These are phyloP conservation scores for Penicillium coprophilum DNA, from an alignment of 495 filamentous ascomycete genomes.

Conservation along the genomic window DNA sequence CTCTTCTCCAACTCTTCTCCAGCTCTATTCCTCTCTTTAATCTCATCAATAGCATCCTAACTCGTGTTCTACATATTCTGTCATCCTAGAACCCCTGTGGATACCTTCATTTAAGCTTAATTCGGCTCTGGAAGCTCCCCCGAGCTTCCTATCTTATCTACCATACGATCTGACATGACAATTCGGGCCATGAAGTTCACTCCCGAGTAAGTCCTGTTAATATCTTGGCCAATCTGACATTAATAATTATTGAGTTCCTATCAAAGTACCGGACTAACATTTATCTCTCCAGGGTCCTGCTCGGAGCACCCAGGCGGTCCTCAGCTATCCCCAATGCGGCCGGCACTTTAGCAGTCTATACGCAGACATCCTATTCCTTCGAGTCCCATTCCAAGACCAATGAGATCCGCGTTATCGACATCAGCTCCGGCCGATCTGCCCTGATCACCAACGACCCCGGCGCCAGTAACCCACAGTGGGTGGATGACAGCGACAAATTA, in stretches of 20 bases:
- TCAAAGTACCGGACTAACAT: conserved; percentile 12
- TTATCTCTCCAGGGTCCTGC: conserved; percentile 56
- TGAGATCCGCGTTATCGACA: conserved; percentile 74
- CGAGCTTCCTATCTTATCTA: conserved; percentile 21
- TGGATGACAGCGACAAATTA: conserved; percentile 61
- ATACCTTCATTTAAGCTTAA: not conserved
- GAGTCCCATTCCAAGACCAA: conserved; percentile 69
- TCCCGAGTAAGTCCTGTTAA: conserved; percentile 53
- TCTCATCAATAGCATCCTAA: not conserved
- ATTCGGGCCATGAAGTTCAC: conserved; percentile 69
- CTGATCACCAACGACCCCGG: conserved; percentile 63
- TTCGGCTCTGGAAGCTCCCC: conserved; percentile 6
- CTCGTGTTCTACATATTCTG: not conserved
- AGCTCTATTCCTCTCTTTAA: not conserved
- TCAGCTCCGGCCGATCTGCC: conserved; percentile 63
- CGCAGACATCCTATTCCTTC: conserved; percentile 80
- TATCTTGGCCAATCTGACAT: not conserved
- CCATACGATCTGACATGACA: conserved; percentile 51
- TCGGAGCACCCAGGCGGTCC: conserved; percentile 80
- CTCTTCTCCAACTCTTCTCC: conserved; percentile 18
- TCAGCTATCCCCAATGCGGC: conserved; percentile 70
- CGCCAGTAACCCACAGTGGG: conserved; percentile 73
- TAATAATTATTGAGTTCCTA: not conserved
- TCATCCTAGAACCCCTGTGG: not conserved
- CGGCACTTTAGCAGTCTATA: conserved; percentile 69